phyloP scores from a whole-genome alignment of 371 early-diverging fungal genomes.

The Mucor saturninus region DNA sequence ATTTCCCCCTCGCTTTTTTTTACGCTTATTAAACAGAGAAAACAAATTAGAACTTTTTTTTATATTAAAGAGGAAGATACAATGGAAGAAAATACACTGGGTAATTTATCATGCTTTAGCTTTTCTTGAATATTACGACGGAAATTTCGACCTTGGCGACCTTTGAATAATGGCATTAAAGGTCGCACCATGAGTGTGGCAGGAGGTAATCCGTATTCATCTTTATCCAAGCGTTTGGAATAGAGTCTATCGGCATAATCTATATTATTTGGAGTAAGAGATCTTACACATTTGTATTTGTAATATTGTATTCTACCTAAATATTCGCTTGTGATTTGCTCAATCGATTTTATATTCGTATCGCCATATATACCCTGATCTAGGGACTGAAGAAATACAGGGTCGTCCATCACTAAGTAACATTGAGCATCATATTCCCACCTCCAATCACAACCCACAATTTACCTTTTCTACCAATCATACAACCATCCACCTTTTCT shows the following conservation, averaged over 20 bases:
- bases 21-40: neutral
- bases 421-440: conserved; percentile 4
- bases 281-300: neutral
- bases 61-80: conserved; percentile 24
- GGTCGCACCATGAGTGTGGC: conserved; percentile 42
- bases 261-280: neutral
- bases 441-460: neutral
- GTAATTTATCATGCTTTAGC: conserved; percentile 21
- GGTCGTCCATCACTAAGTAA: conserved; percentile 41
- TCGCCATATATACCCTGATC: conserved; percentile 29
- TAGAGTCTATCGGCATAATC: conserved; percentile 36
- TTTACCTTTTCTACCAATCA: conserved; percentile 78
- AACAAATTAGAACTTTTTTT: conserved; percentile 2
- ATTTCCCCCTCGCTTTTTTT: neutral
- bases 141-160: conserved; percentile 38
- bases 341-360: conserved; percentile 30
- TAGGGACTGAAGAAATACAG: conserved; percentile 39
- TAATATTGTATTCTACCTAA: conserved; percentile 30
- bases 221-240: conserved; percentile 11
- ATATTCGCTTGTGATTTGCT: conserved; percentile 47
- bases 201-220: conserved; percentile 34
- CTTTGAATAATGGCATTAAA: conserved; percentile 36
- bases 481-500: conserved; percentile 66
- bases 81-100: conserved; percentile 18
- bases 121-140: conserved; percentile 34